These are phyloP conservation scores for Cytospora chrysosperma DNA, from an alignment of 2,329 filamentous ascomycete genomes.

Conservation along the genomic window DNA sequence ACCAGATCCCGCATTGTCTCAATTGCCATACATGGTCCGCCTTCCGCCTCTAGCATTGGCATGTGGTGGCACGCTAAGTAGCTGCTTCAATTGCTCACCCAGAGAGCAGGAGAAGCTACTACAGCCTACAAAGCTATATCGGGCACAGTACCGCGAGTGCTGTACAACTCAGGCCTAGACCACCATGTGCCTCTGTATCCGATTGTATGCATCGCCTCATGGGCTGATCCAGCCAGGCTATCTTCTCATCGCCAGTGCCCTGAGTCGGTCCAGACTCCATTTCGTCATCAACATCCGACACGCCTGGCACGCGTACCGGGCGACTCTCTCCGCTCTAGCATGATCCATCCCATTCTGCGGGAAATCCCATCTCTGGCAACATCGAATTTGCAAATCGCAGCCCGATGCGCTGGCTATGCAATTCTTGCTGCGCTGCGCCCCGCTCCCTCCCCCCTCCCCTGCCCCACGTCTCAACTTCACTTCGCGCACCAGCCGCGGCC, in stretches of 20 bases:
- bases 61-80: constrained; percentile 8
- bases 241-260: not conserved
- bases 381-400: not conserved
- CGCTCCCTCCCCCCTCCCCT: not conserved
- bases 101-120: not conserved
- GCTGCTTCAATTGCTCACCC: not conserved
- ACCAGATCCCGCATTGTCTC: constrained; percentile 1
- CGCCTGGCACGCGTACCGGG: not conserved
- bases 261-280: not conserved
- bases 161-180: not conserved
- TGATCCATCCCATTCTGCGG: not conserved
- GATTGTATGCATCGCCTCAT: not conserved
- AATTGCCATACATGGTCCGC: not conserved
- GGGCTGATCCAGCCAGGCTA: not conserved
- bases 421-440: not conserved
- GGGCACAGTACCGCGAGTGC: not conserved
- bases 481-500: not conserved
- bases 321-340: not conserved
- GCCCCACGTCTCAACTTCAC: not conserved
- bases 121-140: too few species aligned
- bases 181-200: not conserved
- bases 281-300: not conserved
- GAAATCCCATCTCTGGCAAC: not conserved
- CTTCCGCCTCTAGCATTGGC: not conserved
- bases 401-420: not conserved